phyloP scores from a whole-genome alignment of 495 filamentous ascomycete genomes.

The Hypoxylon rickii region DNA sequence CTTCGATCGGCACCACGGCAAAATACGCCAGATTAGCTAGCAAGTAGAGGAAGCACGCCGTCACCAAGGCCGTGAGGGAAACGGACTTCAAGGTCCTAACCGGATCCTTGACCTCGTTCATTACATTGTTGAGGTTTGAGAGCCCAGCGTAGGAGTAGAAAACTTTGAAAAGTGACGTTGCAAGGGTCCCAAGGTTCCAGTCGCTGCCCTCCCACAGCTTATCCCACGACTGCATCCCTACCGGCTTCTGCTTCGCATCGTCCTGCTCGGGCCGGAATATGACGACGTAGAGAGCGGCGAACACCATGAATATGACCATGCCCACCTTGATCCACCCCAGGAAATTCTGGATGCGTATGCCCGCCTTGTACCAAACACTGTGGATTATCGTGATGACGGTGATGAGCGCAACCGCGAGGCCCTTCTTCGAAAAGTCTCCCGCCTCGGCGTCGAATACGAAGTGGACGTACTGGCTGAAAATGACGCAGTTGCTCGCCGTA shows the following conservation, averaged over 20 bases:
- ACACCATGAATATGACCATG: constrained; percentile 66
- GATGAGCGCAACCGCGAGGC: constrained; percentile 65
- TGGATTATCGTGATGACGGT: constrained; percentile 66
- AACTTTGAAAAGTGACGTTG: constrained; percentile 73
- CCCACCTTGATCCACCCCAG: constrained; percentile 70
- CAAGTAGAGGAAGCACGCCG: constrained; percentile 65
- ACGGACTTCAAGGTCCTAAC: constrained; percentile 68
- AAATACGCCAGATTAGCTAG: constrained; percentile 75
- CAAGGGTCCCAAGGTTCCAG: constrained; percentile 59
- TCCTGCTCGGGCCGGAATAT: constrained; percentile 40
- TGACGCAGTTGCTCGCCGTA: constrained; percentile 70
- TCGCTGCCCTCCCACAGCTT: constrained; percentile 58
- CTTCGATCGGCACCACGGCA: constrained; percentile 67
- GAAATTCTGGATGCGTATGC: constrained; percentile 67
- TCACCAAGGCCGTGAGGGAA: constrained; percentile 63
- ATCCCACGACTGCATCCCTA: constrained; percentile 37
- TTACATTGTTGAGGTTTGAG: constrained; percentile 73
- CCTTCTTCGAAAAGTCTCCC: constrained; percentile 57
- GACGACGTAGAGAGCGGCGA: constrained; percentile 61
- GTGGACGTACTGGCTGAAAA: constrained; percentile 72
- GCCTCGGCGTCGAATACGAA: constrained; percentile 60
- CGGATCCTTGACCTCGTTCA: constrained; percentile 74
- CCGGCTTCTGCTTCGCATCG: constrained; percentile 5
- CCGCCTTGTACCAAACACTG: constrained; percentile 62
- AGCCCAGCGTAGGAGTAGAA: constrained; percentile 73